phyloP scores from a whole-genome alignment of 768 basidiomycete genomes.

The Leccinum fibrillosum region DNA sequence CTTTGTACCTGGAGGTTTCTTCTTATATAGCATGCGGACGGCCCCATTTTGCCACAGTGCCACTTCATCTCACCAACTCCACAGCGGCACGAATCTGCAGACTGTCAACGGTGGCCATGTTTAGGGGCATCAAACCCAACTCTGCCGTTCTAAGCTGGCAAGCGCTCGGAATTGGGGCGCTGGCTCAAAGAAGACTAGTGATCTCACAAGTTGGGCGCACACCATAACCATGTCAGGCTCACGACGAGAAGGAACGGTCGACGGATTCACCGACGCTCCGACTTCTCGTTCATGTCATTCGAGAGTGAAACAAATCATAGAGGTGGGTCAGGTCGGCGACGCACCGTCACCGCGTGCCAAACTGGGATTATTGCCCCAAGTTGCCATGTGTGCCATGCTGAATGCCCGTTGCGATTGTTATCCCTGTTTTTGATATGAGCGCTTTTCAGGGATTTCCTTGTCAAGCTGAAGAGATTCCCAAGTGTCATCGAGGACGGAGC shows the following conservation, averaged over 20 bases:
- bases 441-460: neutral
- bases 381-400: neutral
- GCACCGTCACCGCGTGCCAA: neutral
- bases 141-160: neutral
- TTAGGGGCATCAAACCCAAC: slow-evolving; percentile 2
- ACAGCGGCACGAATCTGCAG: neutral
- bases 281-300: neutral
- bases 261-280: neutral
- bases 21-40: neutral
- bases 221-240: neutral
- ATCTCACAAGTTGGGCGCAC: no score
- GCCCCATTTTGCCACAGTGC: neutral
- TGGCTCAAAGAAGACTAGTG: neutral
- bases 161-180: neutral
- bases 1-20: neutral
- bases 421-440: neutral
- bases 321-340: neutral
- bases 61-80: neutral
- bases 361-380: neutral
- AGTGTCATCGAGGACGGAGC: neutral
- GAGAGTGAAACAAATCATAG: neutral
- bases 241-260: neutral
- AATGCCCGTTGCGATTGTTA: neutral
- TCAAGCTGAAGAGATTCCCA: neutral
- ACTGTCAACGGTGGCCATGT: neutral